Percentiles rank a stretch among this genome's conserved stretches.
Evolutionary conservation across 2,329 filamentous ascomycete species (phyloP).

Genomic region (Trichophyton simii): DNA sequence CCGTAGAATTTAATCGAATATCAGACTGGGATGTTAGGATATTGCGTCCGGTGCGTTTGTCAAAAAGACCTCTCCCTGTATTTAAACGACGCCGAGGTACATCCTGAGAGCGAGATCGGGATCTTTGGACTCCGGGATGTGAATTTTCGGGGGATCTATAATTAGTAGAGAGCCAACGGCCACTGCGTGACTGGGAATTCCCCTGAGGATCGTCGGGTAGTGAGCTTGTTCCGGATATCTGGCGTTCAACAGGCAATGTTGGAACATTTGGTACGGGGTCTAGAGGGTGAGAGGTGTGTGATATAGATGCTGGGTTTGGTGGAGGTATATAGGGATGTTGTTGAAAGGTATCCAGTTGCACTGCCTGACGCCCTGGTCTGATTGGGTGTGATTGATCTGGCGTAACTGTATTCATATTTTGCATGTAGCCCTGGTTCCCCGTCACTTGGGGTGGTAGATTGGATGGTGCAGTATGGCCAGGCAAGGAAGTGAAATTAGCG

Average conservation of each 20-base stretch:
- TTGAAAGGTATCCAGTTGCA: background rate
- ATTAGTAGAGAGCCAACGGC: constrained; percentile 8
- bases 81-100: constrained; percentile 9
- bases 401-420: background rate
- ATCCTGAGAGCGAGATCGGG: constrained; percentile 16
- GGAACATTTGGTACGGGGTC: background rate
- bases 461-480: background rate
- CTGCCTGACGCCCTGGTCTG: background rate
- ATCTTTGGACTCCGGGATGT: constrained; percentile 7
- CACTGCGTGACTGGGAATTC: background rate
- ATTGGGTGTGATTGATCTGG: background rate
- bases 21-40: constrained; percentile 12
- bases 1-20: constrained; percentile 2
- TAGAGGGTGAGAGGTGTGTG: background rate
- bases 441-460: background rate
- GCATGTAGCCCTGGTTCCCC: background rate
- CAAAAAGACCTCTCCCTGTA: constrained; percentile 5
- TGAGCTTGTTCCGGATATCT: constrained; percentile 9
- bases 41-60: constrained; percentile 9
- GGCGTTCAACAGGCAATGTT: background rate
- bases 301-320: background rate
- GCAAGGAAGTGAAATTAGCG: background rate
- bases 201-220: constrained; percentile 10
- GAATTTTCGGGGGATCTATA: background rate
- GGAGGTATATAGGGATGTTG: background rate